phyloP scores from a whole-genome alignment of 2,329 filamentous ascomycete genomes.

The Fusarium sp. region DNA sequence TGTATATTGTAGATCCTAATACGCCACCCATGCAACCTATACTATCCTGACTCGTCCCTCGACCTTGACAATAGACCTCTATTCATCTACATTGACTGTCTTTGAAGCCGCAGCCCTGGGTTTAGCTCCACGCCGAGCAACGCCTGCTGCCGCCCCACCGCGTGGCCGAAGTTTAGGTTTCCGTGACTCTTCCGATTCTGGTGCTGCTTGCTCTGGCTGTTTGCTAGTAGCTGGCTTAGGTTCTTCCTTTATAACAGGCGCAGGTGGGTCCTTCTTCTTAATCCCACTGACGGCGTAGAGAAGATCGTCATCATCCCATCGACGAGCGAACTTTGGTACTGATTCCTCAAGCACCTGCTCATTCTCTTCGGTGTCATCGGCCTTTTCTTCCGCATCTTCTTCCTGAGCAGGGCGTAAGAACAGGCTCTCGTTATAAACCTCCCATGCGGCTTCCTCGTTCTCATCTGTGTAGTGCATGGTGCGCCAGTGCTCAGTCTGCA shows the following conservation, averaged over 20 bases:
- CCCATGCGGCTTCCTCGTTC: constrained; percentile 79
- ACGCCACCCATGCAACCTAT: constrained; percentile 41
- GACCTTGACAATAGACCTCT: not conserved
- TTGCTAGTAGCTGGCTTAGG: constrained; percentile 36
- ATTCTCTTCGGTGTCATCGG: constrained; percentile 31
- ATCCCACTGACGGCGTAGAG: constrained; percentile 61
- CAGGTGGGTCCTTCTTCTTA: constrained; percentile 49
- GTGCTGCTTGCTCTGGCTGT: constrained; percentile 27
- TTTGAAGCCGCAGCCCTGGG: constrained; percentile 41
- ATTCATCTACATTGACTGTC: constrained; percentile 22
- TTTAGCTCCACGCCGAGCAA: constrained; percentile 46
- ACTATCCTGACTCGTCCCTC: not conserved
- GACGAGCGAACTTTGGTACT: constrained; percentile 54
- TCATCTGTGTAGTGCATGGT: constrained; percentile 84
- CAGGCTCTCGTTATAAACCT: constrained; percentile 78
- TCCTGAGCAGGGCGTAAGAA: constrained; percentile 51
- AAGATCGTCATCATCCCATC: constrained; percentile 58
- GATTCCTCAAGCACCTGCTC: constrained; percentile 48
- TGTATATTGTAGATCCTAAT: constrained; percentile 19
- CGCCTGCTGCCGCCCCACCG: constrained; percentile 40
- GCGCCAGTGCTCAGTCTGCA: constrained; percentile 86
- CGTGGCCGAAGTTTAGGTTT: constrained; percentile 44
- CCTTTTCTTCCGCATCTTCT: constrained; percentile 28
- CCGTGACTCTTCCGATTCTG: constrained; percentile 43
- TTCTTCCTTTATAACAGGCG: constrained; percentile 46